Evolutionary conservation across 768 basidiomycete species (phyloP).

Genomic region (Strobilomyces confusus): DNA sequence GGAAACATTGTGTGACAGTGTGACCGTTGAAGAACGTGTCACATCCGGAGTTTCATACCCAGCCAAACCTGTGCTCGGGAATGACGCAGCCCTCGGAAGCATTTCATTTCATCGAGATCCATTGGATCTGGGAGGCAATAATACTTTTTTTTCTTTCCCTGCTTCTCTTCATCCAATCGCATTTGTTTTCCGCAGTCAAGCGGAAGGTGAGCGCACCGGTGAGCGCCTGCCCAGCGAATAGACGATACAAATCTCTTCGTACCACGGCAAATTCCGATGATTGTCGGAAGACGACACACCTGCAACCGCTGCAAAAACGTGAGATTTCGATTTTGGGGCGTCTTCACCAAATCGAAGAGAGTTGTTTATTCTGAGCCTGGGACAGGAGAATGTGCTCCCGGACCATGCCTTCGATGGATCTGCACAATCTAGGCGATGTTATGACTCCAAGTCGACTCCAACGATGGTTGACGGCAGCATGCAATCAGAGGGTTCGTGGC

Average conservation of each 20-base stretch:
- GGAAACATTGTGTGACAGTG: conserved; percentile 26
- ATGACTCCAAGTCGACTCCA: background rate
- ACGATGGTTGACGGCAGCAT: conserved; percentile 11
- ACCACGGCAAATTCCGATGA: no score
- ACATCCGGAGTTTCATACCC: conserved; percentile 24
- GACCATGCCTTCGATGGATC: conserved; percentile 12
- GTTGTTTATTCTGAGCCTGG: background rate
- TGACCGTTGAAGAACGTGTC: conserved; percentile 20
- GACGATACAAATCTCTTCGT: background rate
- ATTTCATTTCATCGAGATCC: conserved; percentile 2
- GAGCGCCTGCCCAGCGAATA: background rate
- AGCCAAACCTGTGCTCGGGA: conserved; percentile 30
- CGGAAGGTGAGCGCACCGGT: background rate
- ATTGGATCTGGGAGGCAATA: conserved; percentile 7
- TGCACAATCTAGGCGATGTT: conserved; percentile 15
- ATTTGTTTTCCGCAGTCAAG: background rate
- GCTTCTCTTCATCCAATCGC: conserved; percentile 8
- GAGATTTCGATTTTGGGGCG: no score
- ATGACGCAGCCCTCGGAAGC: conserved; percentile 16
- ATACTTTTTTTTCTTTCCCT: background rate
- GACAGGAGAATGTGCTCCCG: conserved; percentile 1
- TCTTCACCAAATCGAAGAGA: background rate
- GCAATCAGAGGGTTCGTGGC: conserved; percentile 12
- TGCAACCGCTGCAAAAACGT: no score
- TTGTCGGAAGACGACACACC: no score